phyloP scores from a whole-genome alignment of 169 alveolate species.

The Theileria orientalis region DNA sequence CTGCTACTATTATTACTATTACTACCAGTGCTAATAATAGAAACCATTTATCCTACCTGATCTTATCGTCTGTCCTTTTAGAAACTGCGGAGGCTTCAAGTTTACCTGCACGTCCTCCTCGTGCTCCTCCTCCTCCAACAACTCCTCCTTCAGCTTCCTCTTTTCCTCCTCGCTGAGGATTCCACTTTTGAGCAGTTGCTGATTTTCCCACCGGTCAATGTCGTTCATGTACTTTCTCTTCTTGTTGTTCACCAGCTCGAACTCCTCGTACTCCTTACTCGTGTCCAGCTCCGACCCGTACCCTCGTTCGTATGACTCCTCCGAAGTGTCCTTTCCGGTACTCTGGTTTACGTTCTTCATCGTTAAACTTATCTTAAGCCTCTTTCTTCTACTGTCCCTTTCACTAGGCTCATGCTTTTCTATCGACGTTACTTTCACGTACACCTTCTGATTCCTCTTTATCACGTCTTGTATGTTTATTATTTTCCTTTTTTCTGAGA shows the following conservation, averaged over 20 bases:
- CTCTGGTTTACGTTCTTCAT: constrained; percentile 82
- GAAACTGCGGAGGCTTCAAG: constrained; percentile 93
- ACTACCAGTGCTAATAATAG: too few species aligned
- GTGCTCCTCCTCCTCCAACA: constrained; percentile 35
- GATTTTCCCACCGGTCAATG: constrained; percentile 73
- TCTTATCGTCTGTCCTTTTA: constrained; percentile 93
- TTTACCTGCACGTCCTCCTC: constrained; percentile 88
- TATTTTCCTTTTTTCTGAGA: constrained; percentile 47
- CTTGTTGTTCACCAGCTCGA: constrained; percentile 50
- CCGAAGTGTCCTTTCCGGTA: constrained; percentile 66
- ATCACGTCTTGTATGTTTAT: constrained; percentile 29
- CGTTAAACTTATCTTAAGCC: constrained; percentile 74
- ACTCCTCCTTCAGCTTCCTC: constrained; percentile 26
- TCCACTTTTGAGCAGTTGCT: constrained; percentile 70
- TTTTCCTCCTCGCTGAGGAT: constrained; percentile 53
- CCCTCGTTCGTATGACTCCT: background rate
- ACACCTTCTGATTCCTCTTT: constrained; percentile 54
- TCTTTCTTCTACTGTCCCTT: too few species aligned
- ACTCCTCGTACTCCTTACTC: constrained; percentile 26
- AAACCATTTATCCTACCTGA: too few species aligned
- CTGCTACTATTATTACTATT: too few species aligned
- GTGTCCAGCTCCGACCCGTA: constrained; percentile 7
- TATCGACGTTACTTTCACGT: constrained; percentile 49
- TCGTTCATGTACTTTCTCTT: constrained; percentile 64
- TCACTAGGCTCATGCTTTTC: too few species aligned